These are phyloP conservation scores for Euphorbia neoarborescens DNA, from an alignment of 441 rosid species.

Conservation along the genomic window DNA sequence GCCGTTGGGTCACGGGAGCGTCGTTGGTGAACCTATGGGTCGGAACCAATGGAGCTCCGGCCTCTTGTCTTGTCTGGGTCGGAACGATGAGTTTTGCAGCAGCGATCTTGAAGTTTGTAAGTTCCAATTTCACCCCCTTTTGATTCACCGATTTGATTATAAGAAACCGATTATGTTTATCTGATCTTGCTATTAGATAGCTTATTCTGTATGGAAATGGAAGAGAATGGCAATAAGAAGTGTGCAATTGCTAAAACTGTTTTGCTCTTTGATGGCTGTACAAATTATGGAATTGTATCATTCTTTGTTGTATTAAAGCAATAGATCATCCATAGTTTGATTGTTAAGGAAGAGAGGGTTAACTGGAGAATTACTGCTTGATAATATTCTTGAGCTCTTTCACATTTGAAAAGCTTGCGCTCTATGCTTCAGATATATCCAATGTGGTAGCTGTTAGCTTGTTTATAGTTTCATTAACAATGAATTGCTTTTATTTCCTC, in stretches of 20 bases:
- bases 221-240: background rate
- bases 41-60: constrained; percentile 70
- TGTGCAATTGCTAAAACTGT: background rate
- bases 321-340: background rate
- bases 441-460: background rate
- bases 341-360: background rate
- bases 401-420: background rate
- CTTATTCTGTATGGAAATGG: background rate
- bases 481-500: background rate
- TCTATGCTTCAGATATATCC: background rate
- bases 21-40: constrained; percentile 73
- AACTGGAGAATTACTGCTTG: background rate
- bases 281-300: background rate
- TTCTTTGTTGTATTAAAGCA: background rate
- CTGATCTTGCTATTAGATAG: background rate
- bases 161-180: background rate
- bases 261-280: background rate
- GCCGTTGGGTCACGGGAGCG: constrained; percentile 62
- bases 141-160: background rate
- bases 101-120: constrained; percentile 99
- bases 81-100: constrained; percentile 86
- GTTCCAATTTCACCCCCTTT: constrained; percentile 20
- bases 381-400: background rate
- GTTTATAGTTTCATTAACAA: background rate
- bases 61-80: constrained; percentile 70